A percentile compares a stretch with the other conserved stretches of the same genome.
phyloP scores from a whole-genome alignment of 176 grass and related monocot species.

The Sorghum bicolor region DNA sequence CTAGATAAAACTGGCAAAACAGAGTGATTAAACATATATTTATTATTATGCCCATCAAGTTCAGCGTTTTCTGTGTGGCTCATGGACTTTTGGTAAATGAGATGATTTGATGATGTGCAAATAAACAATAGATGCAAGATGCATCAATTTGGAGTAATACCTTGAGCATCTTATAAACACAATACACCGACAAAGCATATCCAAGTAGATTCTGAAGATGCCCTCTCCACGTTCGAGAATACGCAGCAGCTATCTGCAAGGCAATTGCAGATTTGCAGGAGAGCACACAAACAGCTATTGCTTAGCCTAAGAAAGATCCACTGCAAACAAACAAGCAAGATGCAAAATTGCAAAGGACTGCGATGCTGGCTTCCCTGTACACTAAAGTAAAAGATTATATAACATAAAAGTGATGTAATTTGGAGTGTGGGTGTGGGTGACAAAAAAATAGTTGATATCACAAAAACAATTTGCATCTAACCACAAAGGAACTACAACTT shows the following conservation, averaged over 20 bases:
- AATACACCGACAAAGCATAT: constrained; percentile 94
- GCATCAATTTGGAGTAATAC: constrained; percentile 31
- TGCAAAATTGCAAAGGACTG: background rate
- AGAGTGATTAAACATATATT: background rate
- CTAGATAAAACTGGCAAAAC: background rate
- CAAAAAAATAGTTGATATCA: background rate
- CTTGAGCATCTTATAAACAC: constrained; percentile 99
- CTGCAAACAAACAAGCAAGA: background rate
- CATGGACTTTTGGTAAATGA: constrained; percentile 2
- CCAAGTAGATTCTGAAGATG: constrained; percentile 98
- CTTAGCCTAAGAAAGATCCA: constrained; percentile 6
- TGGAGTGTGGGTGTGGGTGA: background rate
- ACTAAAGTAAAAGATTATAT: background rate
- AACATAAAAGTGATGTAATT: background rate
- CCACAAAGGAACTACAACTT: background rate
- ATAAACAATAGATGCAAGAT: constrained; percentile 16
- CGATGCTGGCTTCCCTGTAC: background rate
- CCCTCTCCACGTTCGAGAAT: constrained; percentile 95
- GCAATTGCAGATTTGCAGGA: background rate
- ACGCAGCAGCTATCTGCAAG: constrained; percentile 84
- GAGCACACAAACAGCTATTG: background rate
- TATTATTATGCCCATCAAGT: background rate
- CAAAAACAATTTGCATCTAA: background rate
- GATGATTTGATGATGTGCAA: background rate
- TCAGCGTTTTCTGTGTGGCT: background rate